Conservation (phyloP, 768 basidiomycete species). For the Suillus subaureus region DNA sequence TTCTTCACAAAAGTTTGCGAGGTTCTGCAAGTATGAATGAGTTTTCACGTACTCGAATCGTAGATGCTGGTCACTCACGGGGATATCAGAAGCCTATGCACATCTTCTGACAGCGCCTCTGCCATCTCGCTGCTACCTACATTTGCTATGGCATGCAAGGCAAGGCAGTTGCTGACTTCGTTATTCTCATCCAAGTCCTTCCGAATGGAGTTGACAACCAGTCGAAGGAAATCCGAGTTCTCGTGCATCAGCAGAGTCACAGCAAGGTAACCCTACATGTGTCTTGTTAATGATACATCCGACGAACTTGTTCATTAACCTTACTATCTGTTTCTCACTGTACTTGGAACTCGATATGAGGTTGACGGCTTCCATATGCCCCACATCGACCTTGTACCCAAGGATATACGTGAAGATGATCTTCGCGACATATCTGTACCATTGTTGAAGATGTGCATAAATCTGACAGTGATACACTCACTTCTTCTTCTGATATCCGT, state of each 20-base stretch:
- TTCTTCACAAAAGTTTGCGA: constrained; percentile 97
- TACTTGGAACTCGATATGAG: constrained; percentile 95
- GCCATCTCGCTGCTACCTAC: constrained; percentile 99
- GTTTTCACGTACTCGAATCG: constrained; percentile 18
- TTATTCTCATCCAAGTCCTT: constrained; percentile 95
- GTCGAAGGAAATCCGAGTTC: constrained; percentile 93
- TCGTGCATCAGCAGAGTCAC: constrained; percentile 98
- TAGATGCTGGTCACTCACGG: constrained; percentile 56
- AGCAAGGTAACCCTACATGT: constrained; percentile 87
- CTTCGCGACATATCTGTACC: constrained; percentile 89
- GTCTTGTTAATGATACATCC: not conserved
- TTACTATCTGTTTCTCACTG: constrained; percentile 97
- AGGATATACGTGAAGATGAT: constrained; percentile 99
- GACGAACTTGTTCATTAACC: constrained; percentile 28
- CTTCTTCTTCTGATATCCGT: constrained; percentile 95
- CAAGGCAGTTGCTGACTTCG: constrained; percentile 95
- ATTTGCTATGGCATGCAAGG: constrained; percentile 97
- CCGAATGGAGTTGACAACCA: constrained; percentile 97
- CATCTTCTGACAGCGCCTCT: constrained; percentile 90
- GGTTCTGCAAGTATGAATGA: constrained; percentile 55
- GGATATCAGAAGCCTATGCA: constrained; percentile 92
- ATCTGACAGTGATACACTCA: constrained; percentile 37
- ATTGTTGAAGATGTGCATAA: constrained; percentile 11
- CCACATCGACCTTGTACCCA: constrained; percentile 98
- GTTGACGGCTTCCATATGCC: constrained; percentile 99